Evolutionary conservation across 768 basidiomycete genomes (phyloP).

Genomic region (Lentinula lateritia): DNA sequence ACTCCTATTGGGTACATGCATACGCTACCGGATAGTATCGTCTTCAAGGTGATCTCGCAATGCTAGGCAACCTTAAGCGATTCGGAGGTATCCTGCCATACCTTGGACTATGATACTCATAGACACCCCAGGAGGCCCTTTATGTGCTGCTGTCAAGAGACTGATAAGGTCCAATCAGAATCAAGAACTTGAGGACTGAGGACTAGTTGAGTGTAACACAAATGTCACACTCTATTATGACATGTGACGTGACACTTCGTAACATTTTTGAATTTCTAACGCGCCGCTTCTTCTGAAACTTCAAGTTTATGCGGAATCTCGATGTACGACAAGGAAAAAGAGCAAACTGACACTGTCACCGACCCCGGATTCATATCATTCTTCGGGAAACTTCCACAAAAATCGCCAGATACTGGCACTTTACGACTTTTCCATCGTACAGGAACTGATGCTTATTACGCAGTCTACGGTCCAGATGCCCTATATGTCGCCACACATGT

Average conservation of each 20-base stretch:
- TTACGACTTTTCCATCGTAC: slow-evolving; percentile 82
- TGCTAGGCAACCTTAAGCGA: too few species aligned
- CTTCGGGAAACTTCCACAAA: slow-evolving; percentile 54
- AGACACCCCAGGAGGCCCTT: too few species aligned
- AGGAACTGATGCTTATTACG: slow-evolving; percentile 63
- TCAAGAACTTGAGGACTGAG: too few species aligned
- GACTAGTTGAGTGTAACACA: neutral
- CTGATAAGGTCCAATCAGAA: too few species aligned
- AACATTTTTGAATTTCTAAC: neutral
- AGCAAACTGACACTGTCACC: slow-evolving; percentile 49
- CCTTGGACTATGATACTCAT: too few species aligned
- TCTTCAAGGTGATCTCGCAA: too few species aligned
- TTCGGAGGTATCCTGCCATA: too few species aligned
- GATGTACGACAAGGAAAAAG: slow-evolving; percentile 54
- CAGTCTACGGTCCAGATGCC: slow-evolving; percentile 87
- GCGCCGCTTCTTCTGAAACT: neutral
- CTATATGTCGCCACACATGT: slow-evolving; percentile 79
- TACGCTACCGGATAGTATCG: too few species aligned
- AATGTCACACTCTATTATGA: neutral
- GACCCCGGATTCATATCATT: slow-evolving; percentile 79
- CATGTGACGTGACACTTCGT: neutral
- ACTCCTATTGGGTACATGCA: too few species aligned
- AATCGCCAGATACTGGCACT: slow-evolving; percentile 73
- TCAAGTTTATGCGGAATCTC: neutral
- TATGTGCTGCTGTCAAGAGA: too few species aligned